Evolutionary conservation across 108 stramenopile species (phyloP), one percentile per base, ranked within the genome.

Genomic region (Discostella stelligeroides): DNA sequence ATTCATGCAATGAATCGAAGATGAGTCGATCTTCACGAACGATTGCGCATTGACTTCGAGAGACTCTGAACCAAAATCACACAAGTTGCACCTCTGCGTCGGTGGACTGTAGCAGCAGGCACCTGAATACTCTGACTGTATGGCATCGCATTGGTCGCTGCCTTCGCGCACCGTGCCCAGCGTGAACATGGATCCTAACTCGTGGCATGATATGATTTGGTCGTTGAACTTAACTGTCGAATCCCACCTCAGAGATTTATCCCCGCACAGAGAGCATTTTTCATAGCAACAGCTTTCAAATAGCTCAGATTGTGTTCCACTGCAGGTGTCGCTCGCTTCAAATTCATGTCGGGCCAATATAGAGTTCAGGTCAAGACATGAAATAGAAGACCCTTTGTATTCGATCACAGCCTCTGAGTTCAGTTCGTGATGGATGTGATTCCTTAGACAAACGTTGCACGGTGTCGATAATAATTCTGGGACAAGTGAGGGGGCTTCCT

Each of bases 211-310:
- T 40, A 79, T 65, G 53, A 79, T 72, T 62, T 72, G 66, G 15
- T 71, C 64, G 28, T 79, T 79, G 39, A 63, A 72, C 71, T 79
- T 79, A 21, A 79, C 78, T 8, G 71, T 79, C 4, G 78, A 38
- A 49, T 72, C 78, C 17, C 37, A 67, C 41, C 61, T 72, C 47
- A 79, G 66, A 62, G 65, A 59, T 63, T 60, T 50, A n/a, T 63
- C 71, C 8, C 78, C 78, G 24, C 78, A 79, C 23, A 79, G 78
- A 55, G 78, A 38, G 54, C 78, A 79, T 39, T 79, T 79, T 63
- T 79, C 78, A 43, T 79, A 79, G 42, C 78, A 79, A 30, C 78
- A 79, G 60, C 71, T 65, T 40, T 72, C 60, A 59, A 79, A 79
- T 10, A 79, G 66, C 45, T 63, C 27, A 15, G 78, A 68, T 50